These are phyloP conservation scores for Panicum miliaceum DNA, from an alignment of 176 grass and related monocot species.

Conservation along the genomic window DNA sequence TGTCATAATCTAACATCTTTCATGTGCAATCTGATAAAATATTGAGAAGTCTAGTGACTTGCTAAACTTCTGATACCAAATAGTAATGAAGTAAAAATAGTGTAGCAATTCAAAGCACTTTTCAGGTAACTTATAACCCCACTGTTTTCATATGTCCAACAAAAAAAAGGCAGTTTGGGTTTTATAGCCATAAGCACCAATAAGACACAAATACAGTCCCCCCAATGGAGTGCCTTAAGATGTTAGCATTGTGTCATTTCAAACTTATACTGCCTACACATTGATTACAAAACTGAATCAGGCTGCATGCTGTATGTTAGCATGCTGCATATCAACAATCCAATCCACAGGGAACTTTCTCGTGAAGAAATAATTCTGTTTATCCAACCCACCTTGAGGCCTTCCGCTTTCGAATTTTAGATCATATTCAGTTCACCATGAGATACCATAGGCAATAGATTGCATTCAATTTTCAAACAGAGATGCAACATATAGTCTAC, in stretches of 20 bases:
- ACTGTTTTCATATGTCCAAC: background rate
- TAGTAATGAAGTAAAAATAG: conserved; percentile 13
- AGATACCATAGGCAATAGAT: background rate
- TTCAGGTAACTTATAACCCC: background rate
- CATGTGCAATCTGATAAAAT: background rate
- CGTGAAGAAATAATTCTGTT: background rate
- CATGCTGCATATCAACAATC: background rate
- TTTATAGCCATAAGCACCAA: conserved; percentile 14
- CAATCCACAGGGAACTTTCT: conserved; percentile 2
- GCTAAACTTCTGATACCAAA: background rate
- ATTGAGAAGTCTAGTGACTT: conserved; percentile 4
- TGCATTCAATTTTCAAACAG: background rate
- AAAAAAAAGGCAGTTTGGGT: background rate
- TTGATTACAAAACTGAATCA: conserved; percentile 24
- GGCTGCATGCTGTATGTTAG: background rate
- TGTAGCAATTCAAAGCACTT: background rate
- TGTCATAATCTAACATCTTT: background rate
- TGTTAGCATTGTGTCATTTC: conserved; percentile 5
- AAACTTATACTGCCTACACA: conserved; percentile 9
- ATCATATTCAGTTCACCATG: conserved; percentile 24
- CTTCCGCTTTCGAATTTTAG: conserved; percentile 8
- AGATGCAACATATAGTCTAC: background rate
- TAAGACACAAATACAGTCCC: background rate
- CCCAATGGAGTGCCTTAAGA: conserved; percentile 3
- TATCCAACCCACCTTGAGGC: background rate